These are phyloP conservation scores for Cercis canadensis DNA, from an alignment of 306 rosid genomes.

Conservation along the genomic window DNA sequence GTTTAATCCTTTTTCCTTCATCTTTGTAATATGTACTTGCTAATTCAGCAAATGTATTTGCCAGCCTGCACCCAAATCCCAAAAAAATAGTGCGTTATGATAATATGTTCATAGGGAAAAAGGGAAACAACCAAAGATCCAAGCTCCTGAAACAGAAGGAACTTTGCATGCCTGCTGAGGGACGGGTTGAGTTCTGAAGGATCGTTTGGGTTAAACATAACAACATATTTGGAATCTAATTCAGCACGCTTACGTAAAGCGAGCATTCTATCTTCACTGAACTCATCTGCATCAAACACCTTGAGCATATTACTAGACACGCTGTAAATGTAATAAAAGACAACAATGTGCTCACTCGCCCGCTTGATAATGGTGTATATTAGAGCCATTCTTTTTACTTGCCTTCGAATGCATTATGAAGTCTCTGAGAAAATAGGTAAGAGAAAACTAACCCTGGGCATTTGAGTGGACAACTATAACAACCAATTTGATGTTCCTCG, in stretches of 20 bases:
- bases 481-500: constrained; percentile 70
- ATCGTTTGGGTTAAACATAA: constrained; percentile 65
- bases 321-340: constrained; percentile 8
- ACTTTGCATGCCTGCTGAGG: constrained; percentile 57
- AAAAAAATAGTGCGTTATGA: background rate
- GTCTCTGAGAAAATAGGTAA: background rate
- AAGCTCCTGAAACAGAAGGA: constrained; percentile 2
- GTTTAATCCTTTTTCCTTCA: constrained; percentile 82
- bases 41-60: constrained; percentile 68
- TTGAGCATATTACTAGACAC: constrained; percentile 12
- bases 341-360: background rate
- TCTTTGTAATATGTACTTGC: constrained; percentile 71
- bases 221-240: constrained; percentile 71
- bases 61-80: constrained; percentile 63
- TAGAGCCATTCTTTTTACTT: background rate
- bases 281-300: constrained; percentile 59
- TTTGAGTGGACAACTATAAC: constrained; percentile 63
- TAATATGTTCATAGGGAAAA: background rate
- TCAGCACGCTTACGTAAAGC: constrained; percentile 93
- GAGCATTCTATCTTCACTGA: constrained; percentile 84
- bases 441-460: constrained; percentile 50
- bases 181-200: constrained; percentile 60
- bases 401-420: background rate
- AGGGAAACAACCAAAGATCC: background rate
- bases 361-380: background rate